Evolutionary conservation across 2,329 filamentous ascomycete species (phyloP), one percentile per base, ranked within the genome.

Genomic region (Xylariaceae sp.): DNA sequence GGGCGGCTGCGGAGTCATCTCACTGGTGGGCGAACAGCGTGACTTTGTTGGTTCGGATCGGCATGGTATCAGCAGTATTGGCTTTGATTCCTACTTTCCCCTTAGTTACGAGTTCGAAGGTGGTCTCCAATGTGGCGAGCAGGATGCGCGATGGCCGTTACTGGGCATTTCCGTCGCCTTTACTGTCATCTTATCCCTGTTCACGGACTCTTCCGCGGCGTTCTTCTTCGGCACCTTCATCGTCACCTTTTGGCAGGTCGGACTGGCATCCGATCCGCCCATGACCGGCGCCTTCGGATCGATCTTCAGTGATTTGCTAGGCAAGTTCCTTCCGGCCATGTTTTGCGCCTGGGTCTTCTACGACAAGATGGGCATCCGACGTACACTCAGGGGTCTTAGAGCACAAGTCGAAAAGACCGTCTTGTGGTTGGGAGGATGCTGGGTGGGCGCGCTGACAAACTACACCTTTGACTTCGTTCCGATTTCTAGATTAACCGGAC

Each of bases 401-500:
- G 91, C 92, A 0, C 93, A 96, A 71, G 68, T 96, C 49, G 93
- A 96, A 70, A 97, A 96, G 78, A 90, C 91, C 0, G 75, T 97
- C 2, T 80, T 97, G 34, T 97, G 92, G 88, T 79, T 99, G 0
- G 92, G 92, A 1, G 88, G 86, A 6, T 92, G 89, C 70, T 99
- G 95, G 88, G 85, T 97, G 45, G 94, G 92, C 13, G 88, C 90
- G 1, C 76, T 99, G 66, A 93, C 93, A 70, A 97, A 97, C 75
- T 95, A 97, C 74, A 97, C 94, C 0, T 90, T 99, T 69, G 89
- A 91, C 68, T 88, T 90, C 75, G 97, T 99, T 62, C 94, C 94
- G 0, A 94, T 99, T 65, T 86, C 92, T 73, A 88, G 94, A 2
- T 81, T 99, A n/a, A 97, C 90, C 7, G 86, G 88, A 0, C 91